Base-by-base conservation (phyloP, 768 basidiomycete genomes). In the Leucocoprinus birnbaumii region DNA sequence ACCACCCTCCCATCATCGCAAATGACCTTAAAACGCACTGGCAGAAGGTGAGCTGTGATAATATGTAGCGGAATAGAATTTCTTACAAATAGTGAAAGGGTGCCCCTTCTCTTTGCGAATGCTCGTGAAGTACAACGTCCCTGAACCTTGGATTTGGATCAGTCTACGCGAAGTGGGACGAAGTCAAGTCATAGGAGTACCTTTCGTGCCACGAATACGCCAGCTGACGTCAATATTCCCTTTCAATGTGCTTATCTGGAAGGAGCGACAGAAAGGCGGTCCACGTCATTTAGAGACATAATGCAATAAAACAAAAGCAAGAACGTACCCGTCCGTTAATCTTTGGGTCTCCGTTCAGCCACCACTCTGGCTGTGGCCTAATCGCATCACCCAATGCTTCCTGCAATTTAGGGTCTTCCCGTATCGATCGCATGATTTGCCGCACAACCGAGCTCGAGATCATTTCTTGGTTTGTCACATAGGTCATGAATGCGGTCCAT, bases 41-140 rank as follows among this genome's bases (percentile, higher is more conserved):
- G 11, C 27, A 51, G 21, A 53, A 35, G 18, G 51, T 41, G 27
- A 27, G 24, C 26, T 11, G 31, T 31, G 16, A 27, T 22, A 22
- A 43, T 50, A 45, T 19, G 19, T n/a, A 52, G 18, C n/a, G 35
- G 40, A n/a, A 11, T 14, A 2, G n/a, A 21, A n/a, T n/a, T 4
- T 79, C 86, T 58, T 66, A 92, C 88, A 63, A 3, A 86, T 84
- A 31, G 79, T 83, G 65, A 88, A 91, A 1, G 79, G 80, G 38
- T 79, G 71, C 8, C 87, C 89, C 63, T 90, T 91, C 14, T 78
- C 82, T 70, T 83, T 86, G 41, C 90, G 79, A 53, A 92, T 86
- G 65, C 88, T 91, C 2, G 89, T 91, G 66, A 91, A 92, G 64
- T 92, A 91, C 2, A 91, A 66, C 16, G 88, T 92, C 5, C 90